phyloP scores from a whole-genome alignment of 352 stramenopile species.

The Phytophthora sojae region DNA sequence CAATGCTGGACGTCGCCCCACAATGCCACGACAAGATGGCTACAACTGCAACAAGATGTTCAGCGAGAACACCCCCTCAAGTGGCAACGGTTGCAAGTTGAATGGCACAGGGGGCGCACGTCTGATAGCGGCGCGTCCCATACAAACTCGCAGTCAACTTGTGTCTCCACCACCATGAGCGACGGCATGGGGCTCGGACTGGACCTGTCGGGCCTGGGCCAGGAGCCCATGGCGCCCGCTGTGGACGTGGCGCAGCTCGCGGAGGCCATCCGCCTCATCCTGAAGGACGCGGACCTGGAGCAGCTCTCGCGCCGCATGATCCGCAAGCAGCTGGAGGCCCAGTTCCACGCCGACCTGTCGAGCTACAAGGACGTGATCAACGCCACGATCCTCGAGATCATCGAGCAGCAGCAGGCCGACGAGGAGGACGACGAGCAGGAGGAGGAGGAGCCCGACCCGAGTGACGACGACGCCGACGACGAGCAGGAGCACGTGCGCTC shows the following conservation, averaged over 20 bases:
- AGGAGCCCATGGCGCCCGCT: conserved; percentile 41
- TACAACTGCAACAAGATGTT: conserved; percentile 27
- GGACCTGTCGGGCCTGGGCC: conserved; percentile 62
- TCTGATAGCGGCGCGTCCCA: conserved; percentile 10
- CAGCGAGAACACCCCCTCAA: conserved; percentile 1
- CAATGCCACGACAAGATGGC: conserved; percentile 8
- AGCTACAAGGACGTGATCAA: conserved; percentile 89
- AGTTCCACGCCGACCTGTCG: conserved; percentile 82
- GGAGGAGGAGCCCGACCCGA: conserved; percentile 56
- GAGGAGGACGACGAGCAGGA: conserved; percentile 63
- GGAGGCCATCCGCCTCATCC: conserved; percentile 79
- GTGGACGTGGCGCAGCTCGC: conserved; percentile 73
- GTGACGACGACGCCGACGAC: conserved; percentile 52
- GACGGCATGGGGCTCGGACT: conserved; percentile 68
- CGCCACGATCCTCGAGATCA: conserved; percentile 78
- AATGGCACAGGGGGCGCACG: background rate
- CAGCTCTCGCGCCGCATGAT: conserved; percentile 89
- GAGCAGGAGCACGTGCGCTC: conserved; percentile 44
- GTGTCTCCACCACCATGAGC: conserved; percentile 43
- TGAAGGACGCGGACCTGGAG: conserved; percentile 83
- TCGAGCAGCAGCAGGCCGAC: conserved; percentile 78
- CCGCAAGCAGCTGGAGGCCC: conserved; percentile 83
- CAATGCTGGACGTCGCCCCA: background rate
- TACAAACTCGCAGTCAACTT: conserved; percentile 6
- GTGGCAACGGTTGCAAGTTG: conserved; percentile 8